Conservation (phyloP, 1,284 basidiomycete genomes). For the Macrocystidia cucumis region DNA sequence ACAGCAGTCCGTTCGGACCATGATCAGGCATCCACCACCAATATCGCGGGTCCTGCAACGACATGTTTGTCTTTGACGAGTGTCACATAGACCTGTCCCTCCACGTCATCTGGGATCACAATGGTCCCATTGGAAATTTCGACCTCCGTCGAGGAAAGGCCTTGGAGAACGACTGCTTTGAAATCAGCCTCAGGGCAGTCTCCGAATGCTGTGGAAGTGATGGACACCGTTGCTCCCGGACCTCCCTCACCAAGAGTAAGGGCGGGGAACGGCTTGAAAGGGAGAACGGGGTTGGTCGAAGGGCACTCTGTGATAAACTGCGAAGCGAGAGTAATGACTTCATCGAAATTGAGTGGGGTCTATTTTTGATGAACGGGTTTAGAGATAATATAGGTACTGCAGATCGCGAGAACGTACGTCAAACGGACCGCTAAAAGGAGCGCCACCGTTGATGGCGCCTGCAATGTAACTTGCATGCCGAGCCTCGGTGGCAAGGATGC, state of each 20-base stretch:
- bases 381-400: neutral
- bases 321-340: constrained; percentile 35
- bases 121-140: constrained; percentile 19
- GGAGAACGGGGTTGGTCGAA: constrained; percentile 33
- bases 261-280: constrained; percentile 37
- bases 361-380: constrained; percentile 10
- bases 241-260: constrained; percentile 17
- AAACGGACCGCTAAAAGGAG: constrained; percentile 44
- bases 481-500: constrained; percentile 33
- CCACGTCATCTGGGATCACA: constrained; percentile 16
- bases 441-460: constrained; percentile 31
- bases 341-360: constrained; percentile 37
- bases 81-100: constrained; percentile 24
- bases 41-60: constrained; percentile 35
- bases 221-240: constrained; percentile 11
- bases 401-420: constrained; percentile 22
- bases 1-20: neutral
- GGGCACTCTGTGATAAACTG: constrained; percentile 48
- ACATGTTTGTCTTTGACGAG: constrained; percentile 26
- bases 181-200: constrained; percentile 6
- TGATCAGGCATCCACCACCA: no score
- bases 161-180: constrained; percentile 28
- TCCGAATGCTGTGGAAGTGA: constrained; percentile 8
- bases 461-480: constrained; percentile 43
- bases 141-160: constrained; percentile 19